Evolutionary conservation across 116 monocot genomes (phyloP), one percentile per base, ranked within the genome.

Genomic region (Cymodocea nodosa): DNA sequence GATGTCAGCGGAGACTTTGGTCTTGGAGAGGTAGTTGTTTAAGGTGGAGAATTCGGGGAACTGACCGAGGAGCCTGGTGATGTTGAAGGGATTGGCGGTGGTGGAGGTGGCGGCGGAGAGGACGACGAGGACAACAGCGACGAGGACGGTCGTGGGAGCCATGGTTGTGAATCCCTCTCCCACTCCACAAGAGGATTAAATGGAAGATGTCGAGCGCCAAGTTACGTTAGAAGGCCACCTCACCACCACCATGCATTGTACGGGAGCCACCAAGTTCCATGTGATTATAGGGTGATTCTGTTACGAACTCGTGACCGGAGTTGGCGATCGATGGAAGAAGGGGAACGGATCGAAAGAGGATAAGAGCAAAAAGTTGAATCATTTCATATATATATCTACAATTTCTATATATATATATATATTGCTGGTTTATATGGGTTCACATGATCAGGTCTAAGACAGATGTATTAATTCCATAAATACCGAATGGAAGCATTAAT

Each of bases 1-100:
- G 71, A 87, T 81, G 56, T 76, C 64, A 39, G 50, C 30, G 68
- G 81, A 84, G 39, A 87, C 63, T 4, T 70, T n/a, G 51, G 87
- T 77, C 50, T 81, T 68, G 37, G 76, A 40, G 34, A 87, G 87
- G 74, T 66, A 59, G 64, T 12, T 23, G 70, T 75, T 87, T 79
- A 84, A 77, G 74, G 55, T n/a, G 71, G 63, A 18, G 74, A 79
- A 77, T 44, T 70, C 79, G 49, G 76, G 62, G 72, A 39, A 51
- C 3, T 71, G 48, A 4, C 44, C 23, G 51, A 87, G 87, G 70
- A 87, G 64, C 9, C 7, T 50, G 54, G 87, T 81, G 70, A 87
- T 84, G 79, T 84, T 84, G 72, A 74, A 67, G 69, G 82, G 79
- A 44, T 65, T 24, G 60, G 75, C 51, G 48, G 74, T 1, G 30